These are phyloP conservation scores for Fusarium tupiense DNA, from an alignment of 2,329 filamentous ascomycete species.

Conservation along the genomic window DNA sequence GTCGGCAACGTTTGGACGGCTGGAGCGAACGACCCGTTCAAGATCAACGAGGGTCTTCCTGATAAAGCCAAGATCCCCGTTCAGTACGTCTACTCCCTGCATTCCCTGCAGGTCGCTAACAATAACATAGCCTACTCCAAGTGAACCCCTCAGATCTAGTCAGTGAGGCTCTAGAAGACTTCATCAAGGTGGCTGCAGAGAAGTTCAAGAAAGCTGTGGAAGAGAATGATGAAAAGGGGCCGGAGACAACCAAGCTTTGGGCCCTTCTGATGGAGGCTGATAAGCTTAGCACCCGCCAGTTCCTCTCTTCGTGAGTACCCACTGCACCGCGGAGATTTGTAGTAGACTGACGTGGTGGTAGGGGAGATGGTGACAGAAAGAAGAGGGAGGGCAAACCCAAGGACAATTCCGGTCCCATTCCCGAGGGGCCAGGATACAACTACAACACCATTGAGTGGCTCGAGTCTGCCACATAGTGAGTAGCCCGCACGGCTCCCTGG, in stretches of 20 bases:
- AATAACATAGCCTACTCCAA: neutral
- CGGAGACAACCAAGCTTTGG: neutral
- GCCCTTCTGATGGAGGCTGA: conserved; percentile 22
- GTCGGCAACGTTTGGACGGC: conserved; percentile 7
- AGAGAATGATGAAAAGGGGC: neutral
- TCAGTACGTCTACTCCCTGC: neutral
- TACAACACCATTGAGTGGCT: conserved; percentile 40
- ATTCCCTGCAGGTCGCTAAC: neutral
- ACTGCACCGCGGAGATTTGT: neutral
- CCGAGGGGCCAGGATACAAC: conserved; percentile 5
- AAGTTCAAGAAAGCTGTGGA: neutral
- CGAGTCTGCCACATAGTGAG: conserved; percentile 34
- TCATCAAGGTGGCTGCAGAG: neutral
- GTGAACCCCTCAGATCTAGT: conserved; percentile 1
- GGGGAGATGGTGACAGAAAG: neutral
- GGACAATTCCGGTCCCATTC: neutral
- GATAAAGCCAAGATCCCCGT: neutral
- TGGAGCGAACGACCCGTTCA: neutral
- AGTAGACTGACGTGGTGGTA: neutral
- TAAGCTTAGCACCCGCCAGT: conserved; percentile 31
- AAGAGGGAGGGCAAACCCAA: neutral
- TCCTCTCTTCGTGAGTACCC: conserved; percentile 30
- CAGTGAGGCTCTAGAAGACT: neutral
- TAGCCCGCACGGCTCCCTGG: neutral
- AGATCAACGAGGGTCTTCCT: conserved; percentile 16